Conservation (phyloP, 108 stramenopile species). For the Cyclotella sp. region DNA sequence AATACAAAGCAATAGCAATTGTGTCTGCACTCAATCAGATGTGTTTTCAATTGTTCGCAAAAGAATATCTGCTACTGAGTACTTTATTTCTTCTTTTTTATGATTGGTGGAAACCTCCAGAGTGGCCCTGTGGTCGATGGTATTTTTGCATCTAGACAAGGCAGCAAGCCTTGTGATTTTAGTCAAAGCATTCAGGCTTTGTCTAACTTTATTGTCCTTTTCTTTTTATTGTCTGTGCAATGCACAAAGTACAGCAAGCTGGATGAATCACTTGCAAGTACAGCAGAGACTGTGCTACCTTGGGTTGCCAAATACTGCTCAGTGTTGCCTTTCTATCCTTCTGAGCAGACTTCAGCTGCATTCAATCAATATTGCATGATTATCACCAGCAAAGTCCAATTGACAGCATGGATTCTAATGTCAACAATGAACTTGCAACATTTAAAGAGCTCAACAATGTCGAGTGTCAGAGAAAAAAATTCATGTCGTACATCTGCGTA, state of each 20-base stretch:
- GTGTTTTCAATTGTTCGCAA: slow-evolving; percentile 13
- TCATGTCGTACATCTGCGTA: no score
- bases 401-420: no score
- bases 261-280: slow-evolving; percentile 40
- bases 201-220: neutral
- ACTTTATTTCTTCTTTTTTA: slow-evolving; percentile 42
- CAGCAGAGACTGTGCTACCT: slow-evolving; percentile 32
- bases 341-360: slow-evolving; percentile 1
- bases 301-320: slow-evolving; percentile 52
- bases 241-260: slow-evolving; percentile 21
- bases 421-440: no score
- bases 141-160: slow-evolving; percentile 43
- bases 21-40: slow-evolving; percentile 29
- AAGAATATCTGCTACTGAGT: slow-evolving; percentile 17
- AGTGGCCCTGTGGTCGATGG: slow-evolving; percentile 46
- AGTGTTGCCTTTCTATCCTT: neutral
- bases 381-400: no score
- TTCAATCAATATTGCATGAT: neutral
- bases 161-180: slow-evolving; percentile 18
- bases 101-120: slow-evolving; percentile 60
- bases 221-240: neutral
- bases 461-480: no score
- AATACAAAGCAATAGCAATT: slow-evolving; percentile 8
- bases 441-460: no score
- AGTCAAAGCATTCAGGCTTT: neutral